These are phyloP conservation scores for Fusarium liriodendri DNA, from an alignment of 2,329 filamentous ascomycete genomes.

Conservation along the genomic window DNA sequence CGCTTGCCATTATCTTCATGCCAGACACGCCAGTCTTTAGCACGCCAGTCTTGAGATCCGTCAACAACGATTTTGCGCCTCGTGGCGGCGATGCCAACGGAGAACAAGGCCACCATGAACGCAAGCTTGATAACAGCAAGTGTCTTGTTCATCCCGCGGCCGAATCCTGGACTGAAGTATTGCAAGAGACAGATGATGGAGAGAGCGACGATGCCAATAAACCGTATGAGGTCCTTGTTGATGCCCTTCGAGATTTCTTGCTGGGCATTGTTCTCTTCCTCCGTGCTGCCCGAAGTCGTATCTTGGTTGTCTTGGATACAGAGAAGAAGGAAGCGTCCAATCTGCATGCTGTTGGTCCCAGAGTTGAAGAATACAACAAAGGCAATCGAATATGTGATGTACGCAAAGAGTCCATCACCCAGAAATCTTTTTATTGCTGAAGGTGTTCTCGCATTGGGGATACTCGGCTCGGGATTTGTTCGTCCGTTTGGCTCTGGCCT, in stretches of 20 bases:
- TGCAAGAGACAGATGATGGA: constrained; percentile 2
- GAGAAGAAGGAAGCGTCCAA: neutral
- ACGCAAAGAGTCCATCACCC: neutral
- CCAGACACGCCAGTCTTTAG: neutral
- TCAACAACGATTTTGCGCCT: neutral
- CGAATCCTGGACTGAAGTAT: constrained; percentile 5
- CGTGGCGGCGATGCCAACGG: neutral
- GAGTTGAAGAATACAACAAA: constrained; percentile 10
- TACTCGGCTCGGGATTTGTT: neutral
- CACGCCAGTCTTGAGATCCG: neutral
- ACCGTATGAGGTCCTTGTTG: neutral
- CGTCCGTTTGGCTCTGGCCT: neutral
- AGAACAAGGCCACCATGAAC: neutral
- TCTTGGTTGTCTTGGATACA: neutral
- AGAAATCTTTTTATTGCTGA: neutral
- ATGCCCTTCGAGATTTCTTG: neutral
- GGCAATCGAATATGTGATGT: neutral
- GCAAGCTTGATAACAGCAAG: neutral
- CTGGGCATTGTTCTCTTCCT: neutral
- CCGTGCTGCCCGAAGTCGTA: neutral
- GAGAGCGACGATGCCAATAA: neutral
- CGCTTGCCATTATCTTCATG: neutral
- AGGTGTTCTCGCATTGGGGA: neutral
- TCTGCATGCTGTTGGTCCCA: constrained; percentile 6
- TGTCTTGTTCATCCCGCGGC: neutral